A percentile compares a stretch with the other conserved stretches of the same genome.
Conservation (phyloP, 2,329 filamentous ascomycete genomes). For the Hymenoscyphus repandus region DNA sequence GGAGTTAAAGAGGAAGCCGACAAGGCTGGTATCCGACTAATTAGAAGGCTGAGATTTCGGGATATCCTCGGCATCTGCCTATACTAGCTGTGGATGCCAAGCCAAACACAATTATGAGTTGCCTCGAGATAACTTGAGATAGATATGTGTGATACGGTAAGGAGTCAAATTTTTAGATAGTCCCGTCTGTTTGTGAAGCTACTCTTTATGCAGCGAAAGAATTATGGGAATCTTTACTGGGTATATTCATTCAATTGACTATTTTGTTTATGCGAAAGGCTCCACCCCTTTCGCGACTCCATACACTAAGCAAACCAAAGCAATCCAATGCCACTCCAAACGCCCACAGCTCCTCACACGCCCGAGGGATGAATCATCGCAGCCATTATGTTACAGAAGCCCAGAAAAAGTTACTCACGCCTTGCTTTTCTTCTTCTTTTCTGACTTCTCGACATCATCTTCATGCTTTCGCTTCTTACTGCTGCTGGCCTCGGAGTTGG, state of each 20-base stretch:
- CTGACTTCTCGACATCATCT: constrained; percentile 53
- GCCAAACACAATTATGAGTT: no score
- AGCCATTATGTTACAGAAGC: constrained; percentile 24
- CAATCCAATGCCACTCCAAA: constrained; percentile 9
- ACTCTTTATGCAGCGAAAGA: no score
- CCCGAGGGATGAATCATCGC: constrained; percentile 9
- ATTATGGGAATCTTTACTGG: background rate
- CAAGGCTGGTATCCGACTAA: no score
- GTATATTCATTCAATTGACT: constrained; percentile 1
- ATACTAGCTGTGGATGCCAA: no score
- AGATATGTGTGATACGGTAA: no score
- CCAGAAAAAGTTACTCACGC: constrained; percentile 18
- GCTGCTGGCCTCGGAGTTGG: constrained; percentile 33
- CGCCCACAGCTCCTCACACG: constrained; percentile 12
- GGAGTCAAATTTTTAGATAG: no score
- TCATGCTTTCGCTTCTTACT: constrained; percentile 68
- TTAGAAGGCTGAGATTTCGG: no score
- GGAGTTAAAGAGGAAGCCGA: no score
- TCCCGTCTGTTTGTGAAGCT: no score
- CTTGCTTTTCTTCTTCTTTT: constrained; percentile 47
- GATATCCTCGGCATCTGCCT: no score
- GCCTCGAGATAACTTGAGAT: no score
- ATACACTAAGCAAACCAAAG: constrained; percentile 5
- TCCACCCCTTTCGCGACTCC: constrained; percentile 4
- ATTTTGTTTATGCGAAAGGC: constrained; percentile 4